Evolutionary conservation across 2,329 filamentous ascomycete species (phyloP).

Genomic region (Waltergamsia citrina): DNA sequence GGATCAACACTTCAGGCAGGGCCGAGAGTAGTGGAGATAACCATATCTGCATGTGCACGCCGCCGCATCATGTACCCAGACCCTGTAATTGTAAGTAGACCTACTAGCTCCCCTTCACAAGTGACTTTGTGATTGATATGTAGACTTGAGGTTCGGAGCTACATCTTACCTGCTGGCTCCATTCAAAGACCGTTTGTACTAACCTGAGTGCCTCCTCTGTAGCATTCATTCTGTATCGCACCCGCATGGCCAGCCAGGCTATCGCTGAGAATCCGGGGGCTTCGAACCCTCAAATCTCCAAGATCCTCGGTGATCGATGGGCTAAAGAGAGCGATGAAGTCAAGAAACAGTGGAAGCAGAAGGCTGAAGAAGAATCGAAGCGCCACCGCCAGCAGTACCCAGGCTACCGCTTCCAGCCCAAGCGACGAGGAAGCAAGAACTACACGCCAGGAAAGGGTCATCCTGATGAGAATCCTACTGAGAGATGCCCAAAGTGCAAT

Average conservation of each 20-base stretch:
- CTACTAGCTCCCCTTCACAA: constrained; percentile 8
- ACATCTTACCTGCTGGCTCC: too few relatives aligned
- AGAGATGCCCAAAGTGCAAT: constrained; percentile 61
- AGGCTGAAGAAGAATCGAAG: constrained; percentile 88
- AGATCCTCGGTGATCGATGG: constrained; percentile 95
- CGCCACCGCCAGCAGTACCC: constrained; percentile 86
- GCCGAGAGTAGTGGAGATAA: constrained; percentile 23
- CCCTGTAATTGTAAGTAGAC: constrained; percentile 46
- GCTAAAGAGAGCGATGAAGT: constrained; percentile 61
- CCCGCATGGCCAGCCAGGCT: constrained; percentile 79
- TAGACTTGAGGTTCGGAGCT: too few relatives aligned
- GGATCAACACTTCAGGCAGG: constrained; percentile 15
- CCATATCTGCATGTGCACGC: constrained; percentile 45
- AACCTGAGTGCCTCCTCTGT: constrained; percentile 10
- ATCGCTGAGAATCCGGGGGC: constrained; percentile 78
- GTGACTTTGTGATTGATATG: too few relatives aligned
- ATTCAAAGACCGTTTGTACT: neutral
- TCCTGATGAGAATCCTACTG: constrained; percentile 36
- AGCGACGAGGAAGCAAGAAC: constrained; percentile 30
- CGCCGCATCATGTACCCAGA: constrained; percentile 46
- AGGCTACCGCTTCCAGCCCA: constrained; percentile 88
- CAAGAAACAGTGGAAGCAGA: constrained; percentile 78
- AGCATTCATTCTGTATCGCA: constrained; percentile 98
- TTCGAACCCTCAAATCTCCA: constrained; percentile 92
- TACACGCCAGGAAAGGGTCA: neutral